Evolutionary conservation across 176 grass and related monocot species (phyloP), one percentile per base, ranked within the genome.

Genomic region (Musa beccarii): DNA sequence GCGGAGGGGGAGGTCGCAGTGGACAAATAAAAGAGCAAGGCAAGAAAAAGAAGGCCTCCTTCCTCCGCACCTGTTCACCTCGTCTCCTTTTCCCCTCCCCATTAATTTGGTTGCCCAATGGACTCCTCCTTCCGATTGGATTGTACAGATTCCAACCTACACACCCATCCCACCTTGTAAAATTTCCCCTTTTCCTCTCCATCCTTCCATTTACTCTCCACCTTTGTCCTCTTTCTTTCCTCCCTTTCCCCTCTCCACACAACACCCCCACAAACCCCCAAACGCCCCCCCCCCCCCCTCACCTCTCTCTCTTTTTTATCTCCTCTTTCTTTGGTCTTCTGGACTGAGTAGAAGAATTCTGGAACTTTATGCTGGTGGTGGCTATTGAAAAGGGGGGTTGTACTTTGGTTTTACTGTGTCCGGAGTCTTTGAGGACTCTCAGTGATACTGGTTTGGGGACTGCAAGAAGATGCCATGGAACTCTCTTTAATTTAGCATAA

Each of bases 61-160:
- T 61, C 57, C 57, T 20, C 53, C 8, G 10, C n/a, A 51, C 26
- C 26, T 51, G 22, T 69, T 79, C 53, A 71, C 63, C 54, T 79
- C 78, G 54, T 71, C 78, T 61, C 16, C 78, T 71, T 79, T 62
- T 62, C n/a, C 78, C 68, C n/a, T 17, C 54, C 51, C 78, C 78
- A 72, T 79, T 79, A 50, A 79, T 56, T 79, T 79, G 77, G 69
- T 79, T 59, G 51, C 52, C 63, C 51, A 78, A 14, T 79, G 66
- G 77, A 69, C 17, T 59, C 29, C 66, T 79, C 65, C 15, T 23
- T 49, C 59, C 78, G 67, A 71, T 62, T 79, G 67, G 68, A 80
- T 80, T 80, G 76, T 68, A 78, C 76, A 78, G 52, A 78, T 78
- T 71, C 34, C 54, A 17, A 9, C 53, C 67, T 80, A 51, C n/a